These are phyloP conservation scores for Aphanomyces astaci DNA, from an alignment of 352 stramenopile genomes.

Conservation along the genomic window DNA sequence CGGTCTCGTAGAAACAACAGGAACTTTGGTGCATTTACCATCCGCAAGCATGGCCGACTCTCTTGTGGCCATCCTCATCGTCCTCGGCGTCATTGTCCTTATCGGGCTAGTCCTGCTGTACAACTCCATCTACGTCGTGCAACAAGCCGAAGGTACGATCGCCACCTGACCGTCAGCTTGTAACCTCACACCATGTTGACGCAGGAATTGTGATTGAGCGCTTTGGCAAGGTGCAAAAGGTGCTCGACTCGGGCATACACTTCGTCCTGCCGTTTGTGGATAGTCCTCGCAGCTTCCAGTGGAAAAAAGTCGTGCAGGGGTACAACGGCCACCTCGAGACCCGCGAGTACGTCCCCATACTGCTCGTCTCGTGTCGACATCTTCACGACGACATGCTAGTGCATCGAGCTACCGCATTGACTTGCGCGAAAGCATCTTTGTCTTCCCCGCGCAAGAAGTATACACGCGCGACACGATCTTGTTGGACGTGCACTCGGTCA, in stretches of 20 bases:
- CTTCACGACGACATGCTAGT: background rate
- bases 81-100: background rate
- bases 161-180: background rate
- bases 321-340: slow-evolving; percentile 20
- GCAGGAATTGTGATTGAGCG: slow-evolving; percentile 31
- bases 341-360: background rate
- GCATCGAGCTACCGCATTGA: slow-evolving; percentile 29
- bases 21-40: background rate
- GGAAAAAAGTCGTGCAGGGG: slow-evolving; percentile 22
- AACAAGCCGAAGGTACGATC: slow-evolving; percentile 18
- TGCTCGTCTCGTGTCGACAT: background rate
- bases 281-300: slow-evolving; percentile 26
- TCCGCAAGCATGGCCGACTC: background rate
- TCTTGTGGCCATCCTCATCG: background rate
- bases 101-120: background rate
- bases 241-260: slow-evolving; percentile 28
- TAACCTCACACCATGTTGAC: background rate
- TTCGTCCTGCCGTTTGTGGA: slow-evolving; percentile 31
- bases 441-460: slow-evolving; percentile 31
- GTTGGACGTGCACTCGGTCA: slow-evolving; percentile 29
- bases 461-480: slow-evolving; percentile 32
- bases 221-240: slow-evolving; percentile 29
- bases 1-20: background rate
- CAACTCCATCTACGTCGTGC: slow-evolving; percentile 23
- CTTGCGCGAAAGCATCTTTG: slow-evolving; percentile 30